phyloP scores from a whole-genome alignment of 306 rosid genomes.

The Vachellia collinsii region DNA sequence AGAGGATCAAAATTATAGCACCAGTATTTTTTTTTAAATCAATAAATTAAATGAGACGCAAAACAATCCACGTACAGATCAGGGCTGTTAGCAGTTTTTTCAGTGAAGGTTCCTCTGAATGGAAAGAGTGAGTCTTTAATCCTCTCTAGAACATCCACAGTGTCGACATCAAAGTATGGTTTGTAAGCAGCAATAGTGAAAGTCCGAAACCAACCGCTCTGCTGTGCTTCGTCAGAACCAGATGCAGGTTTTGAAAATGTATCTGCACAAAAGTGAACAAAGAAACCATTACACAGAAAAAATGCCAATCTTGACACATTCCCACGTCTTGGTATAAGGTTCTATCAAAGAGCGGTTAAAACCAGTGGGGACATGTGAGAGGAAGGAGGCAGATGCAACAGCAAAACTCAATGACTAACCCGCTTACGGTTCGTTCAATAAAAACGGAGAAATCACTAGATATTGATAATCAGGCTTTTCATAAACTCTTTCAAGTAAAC shows the following conservation, averaged over 20 bases:
- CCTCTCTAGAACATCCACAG: conserved; percentile 68
- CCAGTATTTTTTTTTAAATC: background rate
- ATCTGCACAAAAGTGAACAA: conserved; percentile 46
- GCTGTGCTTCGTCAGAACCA: conserved; percentile 71
- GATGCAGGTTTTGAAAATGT: conserved; percentile 68
- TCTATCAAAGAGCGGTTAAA: background rate
- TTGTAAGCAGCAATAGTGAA: conserved; percentile 63
- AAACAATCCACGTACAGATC: conserved; percentile 64
- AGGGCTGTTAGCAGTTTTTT: conserved; percentile 68
- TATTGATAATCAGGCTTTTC: background rate
- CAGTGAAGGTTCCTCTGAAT: conserved; percentile 74
- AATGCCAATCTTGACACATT: background rate
- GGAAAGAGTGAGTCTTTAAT: conserved; percentile 76
- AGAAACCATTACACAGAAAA: conserved; percentile 21
- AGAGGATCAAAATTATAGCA: background rate
- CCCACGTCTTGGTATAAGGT: background rate
- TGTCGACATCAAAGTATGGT: conserved; percentile 77
- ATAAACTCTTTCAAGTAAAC: background rate
- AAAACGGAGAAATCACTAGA: background rate
- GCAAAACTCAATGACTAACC: background rate
- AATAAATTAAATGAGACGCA: background rate
- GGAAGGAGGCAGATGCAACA: background rate
- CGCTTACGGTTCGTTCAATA: background rate
- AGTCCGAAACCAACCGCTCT: conserved; percentile 64
- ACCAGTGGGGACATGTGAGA: background rate